Percentiles rank a stretch among this genome's conserved stretches.
phyloP scores from a whole-genome alignment of 805 yeast genomes.

The Dipodascus albidus region DNA sequence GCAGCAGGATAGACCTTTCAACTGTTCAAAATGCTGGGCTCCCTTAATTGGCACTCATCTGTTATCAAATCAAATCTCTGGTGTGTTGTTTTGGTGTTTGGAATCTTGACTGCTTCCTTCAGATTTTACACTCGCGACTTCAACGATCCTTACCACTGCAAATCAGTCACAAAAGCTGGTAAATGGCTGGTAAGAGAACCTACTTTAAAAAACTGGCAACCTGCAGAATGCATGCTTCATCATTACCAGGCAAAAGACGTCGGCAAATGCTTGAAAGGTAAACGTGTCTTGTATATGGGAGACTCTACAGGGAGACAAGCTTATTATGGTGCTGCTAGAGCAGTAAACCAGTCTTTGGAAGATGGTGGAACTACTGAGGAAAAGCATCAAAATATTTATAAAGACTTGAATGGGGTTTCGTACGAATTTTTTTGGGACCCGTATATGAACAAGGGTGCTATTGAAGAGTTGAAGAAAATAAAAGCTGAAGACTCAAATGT shows the following conservation, averaged over 20 bases:
- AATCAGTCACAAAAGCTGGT: not conserved
- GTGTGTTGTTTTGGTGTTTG: not conserved
- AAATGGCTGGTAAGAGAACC: conserved; percentile 2
- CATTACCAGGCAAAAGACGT: conserved; percentile 10
- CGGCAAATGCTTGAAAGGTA: conserved; percentile 10
- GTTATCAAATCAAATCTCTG: not conserved
- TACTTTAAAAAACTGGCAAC: conserved; percentile 15
- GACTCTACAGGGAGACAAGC: conserved; percentile 18
- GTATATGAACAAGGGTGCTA: conserved; percentile 10
- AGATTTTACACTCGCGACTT: not conserved
- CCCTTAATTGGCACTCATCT: not conserved
- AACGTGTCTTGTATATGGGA: conserved; percentile 15
- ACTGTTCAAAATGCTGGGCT: not conserved
- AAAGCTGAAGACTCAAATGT: conserved; percentile 4
- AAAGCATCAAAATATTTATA: conserved; percentile 12
- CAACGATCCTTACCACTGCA: conserved; percentile 3
- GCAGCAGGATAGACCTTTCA: not conserved
- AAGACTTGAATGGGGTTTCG: conserved; percentile 9
- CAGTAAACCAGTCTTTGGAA: conserved; percentile 13
- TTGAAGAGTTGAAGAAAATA: conserved; percentile 5
- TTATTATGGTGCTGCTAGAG: conserved; percentile 15
- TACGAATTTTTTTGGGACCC: conserved; percentile 16
- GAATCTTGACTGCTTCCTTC: not conserved
- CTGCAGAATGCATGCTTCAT: conserved; percentile 15
- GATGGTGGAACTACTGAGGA: conserved; percentile 8